phyloP scores from a whole-genome alignment of 306 rosid species.

The Fagus crenata region DNA sequence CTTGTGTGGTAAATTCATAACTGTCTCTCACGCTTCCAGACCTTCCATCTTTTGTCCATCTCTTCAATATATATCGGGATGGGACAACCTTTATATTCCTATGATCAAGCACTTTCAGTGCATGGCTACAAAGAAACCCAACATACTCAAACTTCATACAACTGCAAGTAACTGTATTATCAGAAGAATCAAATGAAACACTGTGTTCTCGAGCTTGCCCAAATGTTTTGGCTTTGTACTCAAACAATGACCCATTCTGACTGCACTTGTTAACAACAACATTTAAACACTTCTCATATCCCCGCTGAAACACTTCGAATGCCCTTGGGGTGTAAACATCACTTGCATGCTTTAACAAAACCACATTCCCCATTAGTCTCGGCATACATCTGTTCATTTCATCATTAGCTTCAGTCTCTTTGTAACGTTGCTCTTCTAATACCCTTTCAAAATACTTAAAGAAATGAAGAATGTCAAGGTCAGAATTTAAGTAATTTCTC shows the following conservation, averaged over 20 bases:
- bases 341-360: conserved; percentile 54
- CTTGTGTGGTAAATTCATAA: conserved; percentile 30
- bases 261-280: conserved; percentile 49
- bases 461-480: conserved; percentile 48
- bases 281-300: conserved; percentile 57
- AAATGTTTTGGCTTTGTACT: conserved; percentile 52
- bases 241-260: conserved; percentile 41
- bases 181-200: conserved; percentile 47
- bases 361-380: conserved; percentile 55
- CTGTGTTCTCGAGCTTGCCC: conserved; percentile 49
- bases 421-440: conserved; percentile 50
- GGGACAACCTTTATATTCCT: conserved; percentile 63
- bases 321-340: conserved; percentile 57
- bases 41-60: conserved; percentile 64
- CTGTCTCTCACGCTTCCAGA: conserved; percentile 36
- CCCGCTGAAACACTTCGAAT: conserved; percentile 63
- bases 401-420: conserved; percentile 62
- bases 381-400: conserved; percentile 54
- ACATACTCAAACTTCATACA: conserved; percentile 61
- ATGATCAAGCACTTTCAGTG: conserved; percentile 63
- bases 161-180: conserved; percentile 51
- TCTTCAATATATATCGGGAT: conserved; percentile 48
- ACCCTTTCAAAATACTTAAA: conserved; percentile 54
- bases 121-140: conserved; percentile 68
- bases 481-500: conserved; percentile 39